These are phyloP conservation scores for Teratosphaeria gauchensis DNA, from an alignment of 2,329 filamentous ascomycete genomes.

Conservation along the genomic window DNA sequence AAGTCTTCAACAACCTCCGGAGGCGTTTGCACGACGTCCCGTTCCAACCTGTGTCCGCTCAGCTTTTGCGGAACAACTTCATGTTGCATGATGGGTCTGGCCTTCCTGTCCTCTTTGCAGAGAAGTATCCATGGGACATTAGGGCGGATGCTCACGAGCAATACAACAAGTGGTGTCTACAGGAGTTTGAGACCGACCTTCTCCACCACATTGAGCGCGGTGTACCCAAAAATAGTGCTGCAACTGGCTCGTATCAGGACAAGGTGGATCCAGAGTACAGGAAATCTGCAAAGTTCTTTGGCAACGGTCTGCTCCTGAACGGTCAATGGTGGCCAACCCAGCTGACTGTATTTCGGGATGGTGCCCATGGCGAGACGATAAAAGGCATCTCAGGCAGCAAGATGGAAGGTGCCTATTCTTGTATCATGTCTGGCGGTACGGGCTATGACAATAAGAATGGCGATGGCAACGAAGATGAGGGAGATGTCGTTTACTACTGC, in stretches of 20 bases:
- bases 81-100: slow-evolving; percentile 31
- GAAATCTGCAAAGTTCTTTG: slow-evolving; percentile 25
- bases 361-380: slow-evolving; percentile 42
- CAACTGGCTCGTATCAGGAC: neutral
- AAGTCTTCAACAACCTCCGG: slow-evolving; percentile 20
- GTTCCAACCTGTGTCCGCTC: slow-evolving; percentile 25
- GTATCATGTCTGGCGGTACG: slow-evolving; percentile 40
- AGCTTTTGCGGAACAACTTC: slow-evolving; percentile 24
- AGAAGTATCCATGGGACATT: slow-evolving; percentile 37
- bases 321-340: slow-evolving; percentile 49
- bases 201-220: slow-evolving; percentile 33
- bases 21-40: slow-evolving; percentile 30
- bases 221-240: slow-evolving; percentile 4
- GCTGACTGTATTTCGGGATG: slow-evolving; percentile 41
- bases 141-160: slow-evolving; percentile 38
- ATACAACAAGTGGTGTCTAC: slow-evolving; percentile 35
- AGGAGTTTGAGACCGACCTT: slow-evolving; percentile 36
- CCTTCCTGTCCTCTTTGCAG: slow-evolving; percentile 33
- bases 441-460: slow-evolving; percentile 34
- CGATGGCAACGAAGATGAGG: slow-evolving; percentile 30
- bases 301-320: slow-evolving; percentile 32
- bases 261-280: neutral
- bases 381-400: slow-evolving; percentile 43
- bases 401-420: slow-evolving; percentile 41
- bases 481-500: slow-evolving; percentile 42